A percentile compares a stretch with the other conserved stretches of the same genome.
Conservation (phyloP, 208 protist genomes). For the Trypanosoma congolense region DNA sequence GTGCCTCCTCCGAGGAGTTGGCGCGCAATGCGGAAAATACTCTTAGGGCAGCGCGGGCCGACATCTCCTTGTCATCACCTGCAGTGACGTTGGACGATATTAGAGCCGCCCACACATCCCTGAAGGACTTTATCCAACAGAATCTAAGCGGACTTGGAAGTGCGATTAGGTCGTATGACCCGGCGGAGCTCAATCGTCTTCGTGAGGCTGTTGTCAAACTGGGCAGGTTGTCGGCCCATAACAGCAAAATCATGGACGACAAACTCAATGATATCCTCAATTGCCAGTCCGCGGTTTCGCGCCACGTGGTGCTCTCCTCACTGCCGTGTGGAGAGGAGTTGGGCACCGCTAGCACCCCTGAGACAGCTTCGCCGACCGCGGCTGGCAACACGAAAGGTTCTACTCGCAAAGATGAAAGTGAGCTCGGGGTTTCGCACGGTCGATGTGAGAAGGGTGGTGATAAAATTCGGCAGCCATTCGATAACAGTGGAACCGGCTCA, state of each 20-base stretch:
- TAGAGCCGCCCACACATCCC: constrained; percentile 5
- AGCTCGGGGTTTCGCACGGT: neutral
- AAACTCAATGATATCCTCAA: constrained; percentile 27
- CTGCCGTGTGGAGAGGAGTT: neutral
- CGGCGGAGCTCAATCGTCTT: neutral
- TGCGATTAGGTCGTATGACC: neutral
- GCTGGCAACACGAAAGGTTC: neutral
- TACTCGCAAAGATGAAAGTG: neutral
- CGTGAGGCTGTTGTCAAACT: constrained; percentile 18
- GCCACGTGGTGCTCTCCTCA: constrained; percentile 7
- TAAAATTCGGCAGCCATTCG: neutral
- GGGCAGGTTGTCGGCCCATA: constrained; percentile 19
- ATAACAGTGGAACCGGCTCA: constrained; percentile 3
- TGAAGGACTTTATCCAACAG: constrained; percentile 3
- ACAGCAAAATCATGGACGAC: constrained; percentile 29
- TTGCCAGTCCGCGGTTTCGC: constrained; percentile 22
- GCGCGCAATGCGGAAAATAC: neutral
- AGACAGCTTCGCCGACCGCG: neutral
- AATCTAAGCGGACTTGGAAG: constrained; percentile 1
- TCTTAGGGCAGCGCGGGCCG: neutral
- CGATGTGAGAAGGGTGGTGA: neutral
- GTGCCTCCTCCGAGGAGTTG: constrained; percentile 13
- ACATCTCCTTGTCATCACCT: neutral
- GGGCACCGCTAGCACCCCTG: neutral
- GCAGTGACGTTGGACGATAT: constrained; percentile 9